Base-by-base conservation (phyloP, 2,329 filamentous ascomycete genomes). In the Knoxdaviesia proteae region DNA sequence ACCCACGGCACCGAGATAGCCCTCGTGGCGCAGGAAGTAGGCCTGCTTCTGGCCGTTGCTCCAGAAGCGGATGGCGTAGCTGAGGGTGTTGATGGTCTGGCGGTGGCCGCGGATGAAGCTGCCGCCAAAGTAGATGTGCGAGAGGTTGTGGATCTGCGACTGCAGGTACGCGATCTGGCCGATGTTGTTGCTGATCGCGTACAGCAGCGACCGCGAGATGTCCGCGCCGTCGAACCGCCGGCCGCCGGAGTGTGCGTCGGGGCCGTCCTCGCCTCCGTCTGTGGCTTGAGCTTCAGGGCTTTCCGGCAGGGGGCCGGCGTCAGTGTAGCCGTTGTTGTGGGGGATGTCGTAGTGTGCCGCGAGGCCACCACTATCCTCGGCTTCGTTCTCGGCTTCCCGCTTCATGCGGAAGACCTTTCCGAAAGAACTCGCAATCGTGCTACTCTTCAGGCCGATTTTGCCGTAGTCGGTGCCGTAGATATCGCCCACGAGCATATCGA, bases 111-210 rank as follows among this genome's bases (percentile, higher is more conserved):
- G 78, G 55, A 98, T 96, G 57, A 96, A 98, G 6, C 82, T 90
- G 30, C 90, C 90, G 29, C 90, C 90, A 59, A 98, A 98, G 64
- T 98, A 98, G 47, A 98, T 96, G 54, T 88, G 77, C 48, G 83
- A 80, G 31, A 96, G 67, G 39, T 80, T 74, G 61, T 98, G 88
- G 55, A 94, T 90, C 57, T 94, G 87, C 5, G 84, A 90, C 56
- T 96, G 90, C n/a, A 98, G 68, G 58, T 90, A 94, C 38, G 90
- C 86, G 52, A 98, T 93, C 63, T 98, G 90, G 10, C 90, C 90
- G 49, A 96, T 94, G 61, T 96, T 96, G 65, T 96, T 96, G 57
- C 81, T 88, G 51, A 96, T 84, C 30, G 90, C 90, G 60, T 94
- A 98, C 0, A 98, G 72, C 11, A 98, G 68, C 39, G 84, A 94